Base-by-base conservation (phyloP, 345 rosid genomes). In the Aquilaria yunnanensis region DNA sequence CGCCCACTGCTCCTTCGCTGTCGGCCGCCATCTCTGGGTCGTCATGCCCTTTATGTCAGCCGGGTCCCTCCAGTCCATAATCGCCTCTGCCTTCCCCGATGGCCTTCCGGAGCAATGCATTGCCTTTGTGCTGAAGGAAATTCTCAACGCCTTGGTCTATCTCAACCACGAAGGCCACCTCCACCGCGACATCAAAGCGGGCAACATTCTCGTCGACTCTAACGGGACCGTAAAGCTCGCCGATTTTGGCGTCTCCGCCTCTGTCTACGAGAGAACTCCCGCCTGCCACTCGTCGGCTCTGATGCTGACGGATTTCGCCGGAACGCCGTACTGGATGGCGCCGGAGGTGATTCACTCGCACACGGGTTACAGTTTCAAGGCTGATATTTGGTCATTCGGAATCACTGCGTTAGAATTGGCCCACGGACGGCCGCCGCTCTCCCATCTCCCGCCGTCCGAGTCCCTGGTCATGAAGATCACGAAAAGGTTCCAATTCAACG, bases 241-340 rank as follows among this genome's bases (percentile, higher is more conserved):
- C 0, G 96, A 92, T 64, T 92, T 92, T 3, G 98, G 93, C 5
- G 96, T 92, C 12, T 89, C 98, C 0, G 91, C 96, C 2, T 87
- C 96, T 0, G 72, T 92, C 14, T 89, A 81, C 57, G 98, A 92
- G 59, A 73, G 79, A 43, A 65, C 47, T 16, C 57, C 76, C 0
- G 63, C 63, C 14, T 53, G 54, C 6, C 75, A 76, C 1, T 76
- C 87, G 0, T 70, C 92, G 5, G 63, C 82, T 51, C 49, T 73
- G 67, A 72, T 77, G 81, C 71, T 89, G 6, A 87, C 89, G 2
- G 90, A 87, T 70, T 51, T 89, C 30, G 83, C 98, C 0, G 96
- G 98, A 11, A 87, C 96, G 0, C 93, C 93, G 1, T 92, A 89
- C 59, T 92, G 98, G 98, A 92, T 92, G 96, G 96, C 98, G 23